Conservation (phyloP, 2,329 filamentous ascomycete species). For the Parastagonospora nodorum region DNA sequence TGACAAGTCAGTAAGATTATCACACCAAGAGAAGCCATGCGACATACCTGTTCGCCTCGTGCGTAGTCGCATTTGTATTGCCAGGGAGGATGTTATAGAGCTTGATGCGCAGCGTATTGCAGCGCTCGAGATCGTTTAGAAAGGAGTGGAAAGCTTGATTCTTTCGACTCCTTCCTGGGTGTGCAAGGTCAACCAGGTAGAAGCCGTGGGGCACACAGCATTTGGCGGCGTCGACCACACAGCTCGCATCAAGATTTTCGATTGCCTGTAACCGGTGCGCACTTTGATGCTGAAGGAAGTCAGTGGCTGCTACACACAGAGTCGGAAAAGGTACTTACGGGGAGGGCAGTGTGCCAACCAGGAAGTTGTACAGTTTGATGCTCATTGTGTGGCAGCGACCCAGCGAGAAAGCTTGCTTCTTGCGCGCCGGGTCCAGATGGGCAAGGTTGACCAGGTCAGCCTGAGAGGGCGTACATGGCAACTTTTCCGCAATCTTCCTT, state of each 20-base stretch:
- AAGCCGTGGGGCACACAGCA: conserved; percentile 89
- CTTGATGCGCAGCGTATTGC: conserved; percentile 80
- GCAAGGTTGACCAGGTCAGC: too few species aligned
- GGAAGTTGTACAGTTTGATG: too few species aligned
- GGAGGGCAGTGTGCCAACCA: too few species aligned
- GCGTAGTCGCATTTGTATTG: conserved; percentile 69
- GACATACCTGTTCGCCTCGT: conserved; percentile 72
- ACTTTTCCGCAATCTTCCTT: too few species aligned
- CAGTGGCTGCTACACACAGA: conserved; percentile 73
- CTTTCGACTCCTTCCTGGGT: conserved; percentile 78
- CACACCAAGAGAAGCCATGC: too few species aligned
- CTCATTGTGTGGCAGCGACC: too few species aligned
- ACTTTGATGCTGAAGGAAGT: conserved; percentile 64
- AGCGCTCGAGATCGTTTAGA: conserved; percentile 83
- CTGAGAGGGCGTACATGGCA: too few species aligned
- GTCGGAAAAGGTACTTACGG: conserved; percentile 75
- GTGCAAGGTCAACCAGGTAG: conserved; percentile 94
- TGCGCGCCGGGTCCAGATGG: too few species aligned
- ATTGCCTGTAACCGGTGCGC: too few species aligned
- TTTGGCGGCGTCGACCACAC: conserved; percentile 73
- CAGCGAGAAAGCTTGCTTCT: too few species aligned
- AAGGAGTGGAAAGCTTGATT: conserved; percentile 85
- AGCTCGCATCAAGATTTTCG: too few species aligned
- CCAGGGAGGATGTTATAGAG: conserved; percentile 99
- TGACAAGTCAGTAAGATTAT: too few species aligned